Base-by-base conservation (phyloP, 2,329 filamentous ascomycete genomes). In the Chalara sp. region DNA sequence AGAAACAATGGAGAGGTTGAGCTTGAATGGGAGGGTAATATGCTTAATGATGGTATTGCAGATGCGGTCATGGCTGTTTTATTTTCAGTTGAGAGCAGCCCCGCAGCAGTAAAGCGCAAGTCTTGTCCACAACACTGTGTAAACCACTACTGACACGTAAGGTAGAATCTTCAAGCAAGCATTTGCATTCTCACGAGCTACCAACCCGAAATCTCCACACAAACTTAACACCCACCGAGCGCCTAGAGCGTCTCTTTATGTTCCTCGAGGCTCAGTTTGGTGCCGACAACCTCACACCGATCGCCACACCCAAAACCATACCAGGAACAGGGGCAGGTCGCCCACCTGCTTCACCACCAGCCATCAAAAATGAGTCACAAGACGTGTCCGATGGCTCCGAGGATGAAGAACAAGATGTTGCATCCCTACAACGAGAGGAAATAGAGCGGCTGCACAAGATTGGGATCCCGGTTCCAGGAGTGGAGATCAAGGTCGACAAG, bases 241-340 rank as follows among this genome's bases (percentile, higher is more conserved):
- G 89, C 40, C 82, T 97, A 40, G 81, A 86, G 56, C 84, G 92
- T 33, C 81, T 99, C 21, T 86, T 95, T 70, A 88, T 96, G 82
- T 96, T 99, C 73, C 84, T 99, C 11, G 93, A 99, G 73, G 88
- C 91, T 3, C 93, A 99, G 67, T 99, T 99, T 65, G 93, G 93
- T 55, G 76, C 81, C 32, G 85, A 93, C 56, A 85, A 89, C 53
- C 83, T 97, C 51, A 76, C 79, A 0, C 90, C 92, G 5, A 87
- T 97, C 58, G 78, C 84, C 39, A 73, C 70, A 63, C 72, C 89
- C 53, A 79, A 83, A 67, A 62, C 12, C 44, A 37, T n/a, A 37
- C 35, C 35, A 37, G 35, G 35, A 8, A 10, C 35, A 4, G 8
- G 8, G n/a, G 35, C 35, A n/a, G 21, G 21, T 21, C 21, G 21